Conservation (phyloP, 495 filamentous ascomycete species). For the Aspergillus egyptiacus region DNA sequence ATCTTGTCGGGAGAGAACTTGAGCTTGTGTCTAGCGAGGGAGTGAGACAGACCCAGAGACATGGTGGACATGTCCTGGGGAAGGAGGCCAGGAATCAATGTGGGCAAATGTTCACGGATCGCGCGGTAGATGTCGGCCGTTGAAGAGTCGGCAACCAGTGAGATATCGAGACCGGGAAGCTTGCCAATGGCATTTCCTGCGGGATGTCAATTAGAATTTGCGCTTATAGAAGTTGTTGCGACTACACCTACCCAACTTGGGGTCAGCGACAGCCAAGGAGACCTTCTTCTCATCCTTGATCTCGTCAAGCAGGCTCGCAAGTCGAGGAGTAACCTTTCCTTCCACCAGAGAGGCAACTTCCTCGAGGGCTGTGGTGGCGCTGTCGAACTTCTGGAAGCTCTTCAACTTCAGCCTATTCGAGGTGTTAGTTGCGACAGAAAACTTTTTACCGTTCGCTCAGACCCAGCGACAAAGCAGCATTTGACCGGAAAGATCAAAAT, state of each 20-base stretch:
- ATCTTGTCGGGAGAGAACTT: slow-evolving; percentile 99
- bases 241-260: slow-evolving; percentile 68
- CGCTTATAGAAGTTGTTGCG: background rate
- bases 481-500: background rate
- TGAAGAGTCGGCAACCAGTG: slow-evolving; percentile 76
- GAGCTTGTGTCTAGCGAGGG: slow-evolving; percentile 94
- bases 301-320: slow-evolving; percentile 72
- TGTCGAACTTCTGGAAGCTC: slow-evolving; percentile 95
- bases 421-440: slow-evolving; percentile 24
- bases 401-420: slow-evolving; percentile 78
- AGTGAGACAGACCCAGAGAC: slow-evolving; percentile 93
- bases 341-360: slow-evolving; percentile 84
- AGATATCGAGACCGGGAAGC: slow-evolving; percentile 78
- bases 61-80: slow-evolving; percentile 84
- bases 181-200: slow-evolving; percentile 82
- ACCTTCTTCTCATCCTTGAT: slow-evolving; percentile 98
- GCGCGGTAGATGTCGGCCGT: slow-evolving; percentile 87
- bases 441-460: slow-evolving; percentile 12
- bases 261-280: slow-evolving; percentile 90
- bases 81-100: slow-evolving; percentile 83
- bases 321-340: slow-evolving; percentile 91
- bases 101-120: slow-evolving; percentile 83
- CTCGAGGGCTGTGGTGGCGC: slow-evolving; percentile 74
- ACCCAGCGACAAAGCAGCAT: background rate
- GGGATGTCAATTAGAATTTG: slow-evolving; percentile 11